Evolutionary conservation across 2,329 filamentous ascomycete genomes (phyloP).

Genomic region (Claviceps cyperi): DNA sequence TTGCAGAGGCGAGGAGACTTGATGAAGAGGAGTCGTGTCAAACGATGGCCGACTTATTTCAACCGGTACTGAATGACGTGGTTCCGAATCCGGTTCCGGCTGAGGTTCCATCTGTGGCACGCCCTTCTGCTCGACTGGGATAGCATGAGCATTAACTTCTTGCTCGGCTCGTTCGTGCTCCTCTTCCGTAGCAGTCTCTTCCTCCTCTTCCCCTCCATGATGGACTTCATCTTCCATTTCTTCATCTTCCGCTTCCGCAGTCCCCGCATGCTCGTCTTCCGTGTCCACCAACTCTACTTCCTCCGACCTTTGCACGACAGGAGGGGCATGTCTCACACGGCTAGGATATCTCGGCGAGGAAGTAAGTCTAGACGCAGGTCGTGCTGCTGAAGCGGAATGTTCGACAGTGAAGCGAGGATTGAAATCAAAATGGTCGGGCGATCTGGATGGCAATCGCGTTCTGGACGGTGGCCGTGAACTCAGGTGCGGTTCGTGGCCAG

Average conservation of each 20-base stretch:
- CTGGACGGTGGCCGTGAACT: conserved; percentile 1
- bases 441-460: not conserved
- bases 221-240: not conserved
- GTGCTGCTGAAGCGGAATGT: not conserved
- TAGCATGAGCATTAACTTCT: not conserved
- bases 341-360: conserved; percentile 4
- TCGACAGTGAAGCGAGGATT: not conserved
- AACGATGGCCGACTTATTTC: conserved; percentile 12
- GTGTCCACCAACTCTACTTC: not conserved
- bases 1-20: conserved; percentile 24
- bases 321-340: not conserved
- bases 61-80: conserved; percentile 5
- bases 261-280: not conserved
- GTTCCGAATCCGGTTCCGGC: not conserved
- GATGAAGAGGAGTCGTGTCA: conserved; percentile 19
- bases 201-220: not conserved
- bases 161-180: not conserved
- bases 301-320: not conserved
- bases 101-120: not conserved
- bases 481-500: conserved; percentile 9
- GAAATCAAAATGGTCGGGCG: not conserved
- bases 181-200: not conserved
- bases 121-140: not conserved
- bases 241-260: conserved; percentile 6
- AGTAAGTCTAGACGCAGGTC: not conserved